A percentile compares a stretch with the other conserved stretches of the same genome.
Evolutionary conservation across 352 stramenopile species (phyloP).

Genomic region (Phytophthora vignae): DNA sequence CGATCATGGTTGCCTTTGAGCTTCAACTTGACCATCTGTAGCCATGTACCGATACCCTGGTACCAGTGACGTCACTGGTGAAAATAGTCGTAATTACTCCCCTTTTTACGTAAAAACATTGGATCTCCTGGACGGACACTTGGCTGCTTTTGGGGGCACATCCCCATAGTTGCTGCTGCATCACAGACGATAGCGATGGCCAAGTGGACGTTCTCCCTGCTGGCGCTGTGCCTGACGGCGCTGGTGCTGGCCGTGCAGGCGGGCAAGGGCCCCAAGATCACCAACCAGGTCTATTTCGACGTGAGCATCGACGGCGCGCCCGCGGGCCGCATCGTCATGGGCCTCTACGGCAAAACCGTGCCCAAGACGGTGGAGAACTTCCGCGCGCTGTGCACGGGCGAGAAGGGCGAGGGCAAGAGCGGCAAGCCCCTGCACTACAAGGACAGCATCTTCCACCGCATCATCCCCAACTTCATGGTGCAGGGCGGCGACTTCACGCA

Average conservation of each 20-base stretch:
- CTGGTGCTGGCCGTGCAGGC: constrained; percentile 45
- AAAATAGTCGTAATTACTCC: constrained; percentile 8
- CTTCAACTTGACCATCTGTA: constrained; percentile 16
- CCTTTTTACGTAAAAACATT: constrained; percentile 18
- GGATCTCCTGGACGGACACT: background rate
- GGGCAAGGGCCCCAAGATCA: constrained; percentile 78
- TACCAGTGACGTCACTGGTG: background rate
- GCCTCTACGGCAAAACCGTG: constrained; percentile 85
- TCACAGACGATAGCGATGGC: constrained; percentile 41
- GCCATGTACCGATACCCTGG: constrained; percentile 3
- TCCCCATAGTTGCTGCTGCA: background rate
- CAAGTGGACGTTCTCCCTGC: constrained; percentile 55
- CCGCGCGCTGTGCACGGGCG: constrained; percentile 97
- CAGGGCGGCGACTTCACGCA: constrained; percentile 89
- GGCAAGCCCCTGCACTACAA: constrained; percentile 99
- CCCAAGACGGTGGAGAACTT: constrained; percentile 97
- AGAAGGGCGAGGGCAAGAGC: constrained; percentile 93
- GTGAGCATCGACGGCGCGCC: constrained; percentile 93
- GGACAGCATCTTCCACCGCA: constrained; percentile 95
- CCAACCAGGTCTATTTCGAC: constrained; percentile 96
- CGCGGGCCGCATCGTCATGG: constrained; percentile 87
- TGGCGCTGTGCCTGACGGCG: constrained; percentile 54
- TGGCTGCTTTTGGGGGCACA: background rate
- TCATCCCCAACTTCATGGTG: constrained; percentile 96
- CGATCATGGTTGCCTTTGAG: background rate